Evolutionary conservation across 306 rosid species (phyloP).

Genomic region (Gastrolobium bilobum): DNA sequence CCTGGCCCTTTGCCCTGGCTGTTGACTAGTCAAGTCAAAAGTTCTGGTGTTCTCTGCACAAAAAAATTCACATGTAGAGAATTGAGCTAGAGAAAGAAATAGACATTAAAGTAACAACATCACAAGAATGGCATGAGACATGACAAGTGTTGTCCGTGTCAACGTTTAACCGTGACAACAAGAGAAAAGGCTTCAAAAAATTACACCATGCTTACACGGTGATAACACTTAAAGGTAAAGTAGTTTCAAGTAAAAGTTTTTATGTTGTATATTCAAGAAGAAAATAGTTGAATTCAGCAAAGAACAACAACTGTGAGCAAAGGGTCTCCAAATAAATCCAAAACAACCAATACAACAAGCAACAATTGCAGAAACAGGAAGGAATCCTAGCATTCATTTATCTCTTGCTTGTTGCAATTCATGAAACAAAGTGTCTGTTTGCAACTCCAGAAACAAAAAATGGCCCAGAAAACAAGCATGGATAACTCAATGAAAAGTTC

Average conservation of each 20-base stretch:
- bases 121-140: conserved; percentile 81
- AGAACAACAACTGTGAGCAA: conserved; percentile 59
- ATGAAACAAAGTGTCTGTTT: background rate
- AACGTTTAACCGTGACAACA: conserved; percentile 51
- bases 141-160: conserved; percentile 61
- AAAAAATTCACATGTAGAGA: conserved; percentile 50
- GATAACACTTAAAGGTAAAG: conserved; percentile 48
- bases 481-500: conserved; percentile 19
- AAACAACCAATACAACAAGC: conserved; percentile 58
- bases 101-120: conserved; percentile 54
- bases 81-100: conserved; percentile 52
- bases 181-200: conserved; percentile 51
- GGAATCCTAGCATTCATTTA: conserved; percentile 27
- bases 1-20: conserved; percentile 61
- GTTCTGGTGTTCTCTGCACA: conserved; percentile 66
- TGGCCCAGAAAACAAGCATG: background rate
- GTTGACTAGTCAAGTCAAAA: conserved; percentile 59
- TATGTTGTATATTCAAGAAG: conserved; percentile 41
- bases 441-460: background rate
- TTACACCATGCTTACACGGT: conserved; percentile 50
- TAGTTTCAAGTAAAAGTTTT: conserved; percentile 49
- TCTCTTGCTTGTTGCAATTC: conserved; percentile 35
- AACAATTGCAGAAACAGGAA: conserved; percentile 57
- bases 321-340: conserved; percentile 55
- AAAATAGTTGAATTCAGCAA: conserved; percentile 41